Conservation (phyloP, 805 yeast species). For the Ogataea glucozyma region DNA sequence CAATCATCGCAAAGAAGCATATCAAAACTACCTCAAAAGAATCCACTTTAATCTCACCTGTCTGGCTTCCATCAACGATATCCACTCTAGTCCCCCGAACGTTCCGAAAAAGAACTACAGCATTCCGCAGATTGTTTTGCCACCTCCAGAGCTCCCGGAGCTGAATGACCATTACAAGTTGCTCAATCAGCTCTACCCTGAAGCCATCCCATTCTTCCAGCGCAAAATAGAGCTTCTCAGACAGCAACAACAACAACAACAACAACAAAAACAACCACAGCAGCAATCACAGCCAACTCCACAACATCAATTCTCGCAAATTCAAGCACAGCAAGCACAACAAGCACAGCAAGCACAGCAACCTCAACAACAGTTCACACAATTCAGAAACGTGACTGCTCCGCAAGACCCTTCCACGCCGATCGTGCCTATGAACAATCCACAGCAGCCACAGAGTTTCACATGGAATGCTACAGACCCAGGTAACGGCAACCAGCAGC, state of each 20-base stretch:
- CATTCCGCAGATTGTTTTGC: conserved; percentile 50
- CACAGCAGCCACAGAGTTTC: conserved; percentile 14
- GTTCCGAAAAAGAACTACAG: conserved; percentile 31
- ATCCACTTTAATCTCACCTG: conserved; percentile 39
- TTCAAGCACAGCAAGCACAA: conserved; percentile 11
- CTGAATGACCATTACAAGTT: conserved; percentile 45
- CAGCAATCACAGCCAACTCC: too few species aligned
- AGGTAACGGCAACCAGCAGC: conserved; percentile 36
- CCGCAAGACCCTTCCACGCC: conserved; percentile 16
- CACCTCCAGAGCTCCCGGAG: conserved; percentile 59
- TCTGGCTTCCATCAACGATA: conserved; percentile 40
- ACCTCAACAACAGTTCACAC: conserved; percentile 16
- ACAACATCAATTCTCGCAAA: too few species aligned
- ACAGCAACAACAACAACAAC: conserved; percentile 29
- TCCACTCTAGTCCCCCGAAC: conserved; percentile 32
- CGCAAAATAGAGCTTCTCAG: conserved; percentile 28
- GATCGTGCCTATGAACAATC: conserved; percentile 7
- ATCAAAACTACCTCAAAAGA: conserved; percentile 37
- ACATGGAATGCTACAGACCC: conserved; percentile 14
- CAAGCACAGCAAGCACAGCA: conserved; percentile 10
- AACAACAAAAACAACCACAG: conserved; percentile 10
- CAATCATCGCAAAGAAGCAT: conserved; percentile 31
- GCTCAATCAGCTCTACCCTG: conserved; percentile 48
- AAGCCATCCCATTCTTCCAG: conserved; percentile 40
- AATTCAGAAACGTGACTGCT: conserved; percentile 17